Base-by-base conservation (phyloP, 768 basidiomycete species). In the Amanita molliuscula region DNA sequence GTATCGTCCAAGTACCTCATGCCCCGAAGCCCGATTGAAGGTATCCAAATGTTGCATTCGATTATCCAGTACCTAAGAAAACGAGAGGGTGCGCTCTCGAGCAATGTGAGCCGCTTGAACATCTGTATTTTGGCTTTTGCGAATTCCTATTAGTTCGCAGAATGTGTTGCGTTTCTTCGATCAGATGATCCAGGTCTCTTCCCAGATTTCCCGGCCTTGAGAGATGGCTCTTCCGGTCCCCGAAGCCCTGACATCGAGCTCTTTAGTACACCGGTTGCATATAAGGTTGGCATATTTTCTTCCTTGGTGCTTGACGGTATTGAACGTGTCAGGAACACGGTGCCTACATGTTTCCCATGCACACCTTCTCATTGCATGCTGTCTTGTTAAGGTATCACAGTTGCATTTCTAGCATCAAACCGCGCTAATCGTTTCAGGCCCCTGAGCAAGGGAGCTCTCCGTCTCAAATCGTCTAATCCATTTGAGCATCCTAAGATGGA, bases 141-240 rank as follows among this genome's bases (percentile, higher is more conserved):
- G 5, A 46, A 37, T 26, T 49, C 29, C 20, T 3, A 10, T n/a
- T 31, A 74, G 70, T 64, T 65, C 34, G 70, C 65, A 6, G 79
- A 80, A 59, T 65, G 73, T 11, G 77, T 72, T 20, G 79, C 76
- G 0, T 81, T 82, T 56, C 55, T 76, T 21, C 73, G 79, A 15
- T 67, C 73, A 0, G 69, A 69, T 35, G 73, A 81, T 52, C 67
- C 71, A 0, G 54, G 50, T 1, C 61, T 79, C 4, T 77, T 80
- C 61, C 68, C 74, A 0, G 56, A 61, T 10, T 58, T 55, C 9
- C 25, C 25, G 9, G 16, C 20, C n/a, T 38, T 74, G 34, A 42
- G 62, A 55, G 70, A 73, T 47, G 65, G 60, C 31, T 72, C 72
- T 6, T 72, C 72, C 1, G 66, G 65, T 10, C 44, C 65, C 1